Evolutionary conservation across 139 green algal species (phyloP).

Genomic region (Chlorella sp.): DNA sequence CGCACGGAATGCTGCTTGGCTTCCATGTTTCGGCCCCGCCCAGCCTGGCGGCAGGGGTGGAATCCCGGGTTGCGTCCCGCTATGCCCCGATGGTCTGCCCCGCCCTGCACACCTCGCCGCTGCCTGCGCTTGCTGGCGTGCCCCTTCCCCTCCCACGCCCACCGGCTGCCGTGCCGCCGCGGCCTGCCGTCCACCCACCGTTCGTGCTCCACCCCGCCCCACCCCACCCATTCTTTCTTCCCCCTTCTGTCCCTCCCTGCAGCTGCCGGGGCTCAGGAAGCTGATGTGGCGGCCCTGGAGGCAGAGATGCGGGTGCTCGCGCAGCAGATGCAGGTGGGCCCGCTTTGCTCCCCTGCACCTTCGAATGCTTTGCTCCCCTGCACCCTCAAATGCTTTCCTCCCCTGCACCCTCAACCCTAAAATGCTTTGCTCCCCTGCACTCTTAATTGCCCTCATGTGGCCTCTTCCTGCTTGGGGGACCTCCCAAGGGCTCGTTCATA

Average conservation of each 20-base stretch:
- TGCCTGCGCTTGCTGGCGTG: too few relatives aligned
- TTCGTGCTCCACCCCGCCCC: background rate
- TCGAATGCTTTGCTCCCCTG: background rate
- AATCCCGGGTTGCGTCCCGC: background rate
- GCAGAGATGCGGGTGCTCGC: slow-evolving; percentile 38
- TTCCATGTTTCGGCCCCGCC: too few relatives aligned
- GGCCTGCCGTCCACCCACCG: background rate
- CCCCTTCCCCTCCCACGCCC: too few relatives aligned
- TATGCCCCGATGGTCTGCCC: background rate
- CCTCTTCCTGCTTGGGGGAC: too few relatives aligned
- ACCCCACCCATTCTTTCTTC: background rate
- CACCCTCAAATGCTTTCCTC: too few relatives aligned
- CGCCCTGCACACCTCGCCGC: background rate
- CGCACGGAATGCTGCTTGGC: too few relatives aligned
- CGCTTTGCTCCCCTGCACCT: background rate
- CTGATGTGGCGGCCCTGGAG: slow-evolving; percentile 40
- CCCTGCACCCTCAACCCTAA: too few relatives aligned
- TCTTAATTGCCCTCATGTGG: too few relatives aligned
- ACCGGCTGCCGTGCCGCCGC: too few relatives aligned
- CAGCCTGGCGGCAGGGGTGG: background rate
- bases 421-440: too few relatives aligned
- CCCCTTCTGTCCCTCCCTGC: background rate
- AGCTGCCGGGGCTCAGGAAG: background rate
- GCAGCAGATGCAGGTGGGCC: slow-evolving; percentile 37
- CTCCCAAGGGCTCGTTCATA: too few relatives aligned